A percentile compares a stretch with the other conserved stretches of the same genome.
phyloP scores from a whole-genome alignment of 345 rosid species.

The Mercurialis annua region DNA sequence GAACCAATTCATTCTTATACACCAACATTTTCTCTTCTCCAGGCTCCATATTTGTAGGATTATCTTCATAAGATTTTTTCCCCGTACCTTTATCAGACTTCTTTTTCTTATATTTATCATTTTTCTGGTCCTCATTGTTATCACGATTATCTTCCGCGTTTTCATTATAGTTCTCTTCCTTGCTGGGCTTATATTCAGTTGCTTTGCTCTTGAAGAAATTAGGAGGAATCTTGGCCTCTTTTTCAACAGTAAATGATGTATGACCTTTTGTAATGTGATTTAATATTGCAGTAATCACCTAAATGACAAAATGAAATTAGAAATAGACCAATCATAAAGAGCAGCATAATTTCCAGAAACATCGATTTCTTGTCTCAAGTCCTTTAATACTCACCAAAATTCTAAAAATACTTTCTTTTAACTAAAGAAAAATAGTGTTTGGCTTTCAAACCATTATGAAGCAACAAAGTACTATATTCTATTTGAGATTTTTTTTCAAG shows the following conservation, averaged over 20 bases:
- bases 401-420: background rate
- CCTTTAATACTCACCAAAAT: background rate
- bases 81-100: constrained; percentile 20
- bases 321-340: background rate
- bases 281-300: constrained; percentile 71
- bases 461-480: background rate
- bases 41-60: constrained; percentile 25
- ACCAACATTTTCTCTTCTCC: constrained; percentile 73
- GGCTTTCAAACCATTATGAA: background rate
- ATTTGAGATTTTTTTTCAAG: background rate
- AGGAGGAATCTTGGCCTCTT: constrained; percentile 63
- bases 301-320: constrained; percentile 9
- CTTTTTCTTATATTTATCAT: background rate
- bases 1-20: constrained; percentile 59
- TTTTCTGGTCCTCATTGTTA: constrained; percentile 5
- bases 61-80: constrained; percentile 12
- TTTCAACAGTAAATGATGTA: constrained; percentile 80
- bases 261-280: constrained; percentile 65
- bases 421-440: background rate
- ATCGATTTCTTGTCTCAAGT: background rate
- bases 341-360: background rate
- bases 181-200: constrained; percentile 16
- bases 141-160: constrained; percentile 8
- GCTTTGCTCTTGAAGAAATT: constrained; percentile 63
- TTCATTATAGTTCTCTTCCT: constrained; percentile 3